These are phyloP conservation scores for Acacia acuminata DNA, from an alignment of 306 rosid species.

Conservation along the genomic window DNA sequence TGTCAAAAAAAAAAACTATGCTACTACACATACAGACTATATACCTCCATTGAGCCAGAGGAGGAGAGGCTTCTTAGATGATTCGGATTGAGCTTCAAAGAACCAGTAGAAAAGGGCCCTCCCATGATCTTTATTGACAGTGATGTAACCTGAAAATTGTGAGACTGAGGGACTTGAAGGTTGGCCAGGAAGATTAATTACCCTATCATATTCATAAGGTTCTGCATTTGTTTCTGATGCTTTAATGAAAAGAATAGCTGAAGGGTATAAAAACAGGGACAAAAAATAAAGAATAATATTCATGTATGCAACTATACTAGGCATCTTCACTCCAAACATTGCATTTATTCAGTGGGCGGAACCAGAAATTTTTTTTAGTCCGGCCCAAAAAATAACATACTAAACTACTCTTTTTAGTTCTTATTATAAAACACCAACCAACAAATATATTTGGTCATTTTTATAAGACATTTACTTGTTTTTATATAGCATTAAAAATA, in stretches of 20 bases:
- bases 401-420: too few relatives aligned
- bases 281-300: conserved; percentile 26
- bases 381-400: too few relatives aligned
- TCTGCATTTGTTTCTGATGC: conserved; percentile 35
- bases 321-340: conserved; percentile 22
- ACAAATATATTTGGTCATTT: too few relatives aligned
- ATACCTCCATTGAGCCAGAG: conserved; percentile 70
- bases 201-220: conserved; percentile 47
- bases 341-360: too few relatives aligned
- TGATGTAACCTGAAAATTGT: conserved; percentile 58
- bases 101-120: conserved; percentile 68
- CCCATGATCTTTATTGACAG: conserved; percentile 50
- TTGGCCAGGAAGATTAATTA: conserved; percentile 52
- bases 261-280: conserved; percentile 24
- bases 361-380: too few relatives aligned
- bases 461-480: too few relatives aligned
- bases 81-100: conserved; percentile 57
- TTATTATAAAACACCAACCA: too few relatives aligned
- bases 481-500: too few relatives aligned
- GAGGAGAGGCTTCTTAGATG: conserved; percentile 54
- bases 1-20: too few relatives aligned
- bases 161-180: conserved; percentile 48
- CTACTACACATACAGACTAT: too few relatives aligned
- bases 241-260: conserved; percentile 19
- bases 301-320: conserved; percentile 1